phyloP scores from a whole-genome alignment of 495 filamentous ascomycete species.

The Lophiotrema nucula region DNA sequence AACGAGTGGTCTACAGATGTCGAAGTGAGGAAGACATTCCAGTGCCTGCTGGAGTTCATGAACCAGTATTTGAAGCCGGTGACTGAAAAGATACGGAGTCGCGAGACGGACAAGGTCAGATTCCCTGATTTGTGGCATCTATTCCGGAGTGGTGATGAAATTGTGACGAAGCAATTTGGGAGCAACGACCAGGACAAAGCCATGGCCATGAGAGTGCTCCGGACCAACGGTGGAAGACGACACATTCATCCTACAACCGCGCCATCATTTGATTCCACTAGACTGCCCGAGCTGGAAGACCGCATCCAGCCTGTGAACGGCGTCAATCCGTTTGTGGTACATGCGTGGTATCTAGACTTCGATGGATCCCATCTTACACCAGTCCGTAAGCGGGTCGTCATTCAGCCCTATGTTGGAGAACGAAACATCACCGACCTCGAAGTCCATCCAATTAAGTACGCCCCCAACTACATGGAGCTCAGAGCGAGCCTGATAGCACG shows the following conservation, averaged over 20 bases:
- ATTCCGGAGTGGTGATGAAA: conserved; percentile 3
- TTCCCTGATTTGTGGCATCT: conserved; percentile 14
- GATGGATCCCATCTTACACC: conserved; percentile 1
- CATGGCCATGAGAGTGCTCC: neutral
- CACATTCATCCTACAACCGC: neutral
- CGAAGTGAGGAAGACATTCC: neutral
- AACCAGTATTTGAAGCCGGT: neutral
- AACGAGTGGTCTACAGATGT: neutral
- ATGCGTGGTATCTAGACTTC: conserved; percentile 11
- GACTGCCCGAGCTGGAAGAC: neutral
- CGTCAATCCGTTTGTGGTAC: conserved; percentile 4
- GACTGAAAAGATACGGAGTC: neutral
- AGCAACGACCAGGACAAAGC: neutral
- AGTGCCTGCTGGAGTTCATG: conserved; percentile 1
- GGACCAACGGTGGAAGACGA: conserved; percentile 5
- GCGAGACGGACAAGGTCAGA: neutral
- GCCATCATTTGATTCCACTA: neutral
- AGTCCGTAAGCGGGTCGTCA: neutral
- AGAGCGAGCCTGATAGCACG: neutral
- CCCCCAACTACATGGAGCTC: neutral
- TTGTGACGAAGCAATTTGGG: neutral
- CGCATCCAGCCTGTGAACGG: neutral
- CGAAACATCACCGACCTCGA: conserved; percentile 3
- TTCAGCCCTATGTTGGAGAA: conserved; percentile 5
- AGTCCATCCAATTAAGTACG: conserved; percentile 1